Percentiles rank a stretch among this genome's conserved stretches.
phyloP scores from a whole-genome alignment of 2,329 filamentous ascomycete genomes.

The Aspergillus piperis region DNA sequence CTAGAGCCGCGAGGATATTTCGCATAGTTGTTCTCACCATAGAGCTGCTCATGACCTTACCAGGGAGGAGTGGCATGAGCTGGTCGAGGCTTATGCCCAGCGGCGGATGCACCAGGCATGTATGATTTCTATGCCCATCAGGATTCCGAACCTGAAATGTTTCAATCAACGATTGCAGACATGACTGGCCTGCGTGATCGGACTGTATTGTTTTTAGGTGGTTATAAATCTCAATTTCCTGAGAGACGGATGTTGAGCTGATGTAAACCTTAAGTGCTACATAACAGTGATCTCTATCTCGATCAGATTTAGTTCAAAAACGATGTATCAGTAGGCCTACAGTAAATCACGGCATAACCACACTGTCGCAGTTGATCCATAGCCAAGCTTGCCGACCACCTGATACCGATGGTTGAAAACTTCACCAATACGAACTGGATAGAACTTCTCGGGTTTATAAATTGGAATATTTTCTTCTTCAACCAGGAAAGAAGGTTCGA shows the following conservation, averaged over 20 bases:
- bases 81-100: slow-evolving; percentile 29
- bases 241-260: slow-evolving; percentile 9
- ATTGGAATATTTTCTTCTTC: slow-evolving; percentile 11
- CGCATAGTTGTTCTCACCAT: slow-evolving; percentile 27
- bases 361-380: slow-evolving; percentile 17
- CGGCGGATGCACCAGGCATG: slow-evolving; percentile 32
- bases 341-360: slow-evolving; percentile 11
- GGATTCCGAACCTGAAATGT: slow-evolving; percentile 30
- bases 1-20: slow-evolving; percentile 27
- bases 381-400: slow-evolving; percentile 18
- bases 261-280: slow-evolving; percentile 22
- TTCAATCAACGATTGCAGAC: slow-evolving; percentile 31
- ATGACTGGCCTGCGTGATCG: slow-evolving; percentile 26
- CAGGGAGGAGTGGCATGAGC: slow-evolving; percentile 18
- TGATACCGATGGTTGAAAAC: slow-evolving; percentile 17
- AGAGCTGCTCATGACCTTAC: slow-evolving; percentile 21
- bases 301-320: not conserved
- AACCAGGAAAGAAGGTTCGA: not conserved
- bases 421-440: slow-evolving; percentile 14
- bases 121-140: slow-evolving; percentile 19
- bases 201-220: slow-evolving; percentile 26
- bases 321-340: not conserved
- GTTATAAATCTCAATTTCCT: slow-evolving; percentile 30
- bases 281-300: slow-evolving; percentile 9
- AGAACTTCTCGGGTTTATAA: slow-evolving; percentile 13